Conservation (phyloP, 2,329 filamentous ascomycete species). For the Lachnellula hyalina region DNA sequence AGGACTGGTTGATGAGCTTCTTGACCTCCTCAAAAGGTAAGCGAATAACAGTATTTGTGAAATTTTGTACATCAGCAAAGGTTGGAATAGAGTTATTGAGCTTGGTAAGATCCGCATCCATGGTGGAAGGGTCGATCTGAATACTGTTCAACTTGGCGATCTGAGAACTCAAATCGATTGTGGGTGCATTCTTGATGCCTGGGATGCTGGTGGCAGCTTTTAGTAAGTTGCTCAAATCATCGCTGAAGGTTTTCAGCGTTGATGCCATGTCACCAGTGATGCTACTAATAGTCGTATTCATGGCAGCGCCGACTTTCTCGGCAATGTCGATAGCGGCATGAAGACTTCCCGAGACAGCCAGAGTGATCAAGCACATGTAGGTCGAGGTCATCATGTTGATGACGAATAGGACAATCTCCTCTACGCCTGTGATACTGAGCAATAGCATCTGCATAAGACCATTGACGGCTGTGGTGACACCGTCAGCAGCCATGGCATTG, state of each 20-base stretch:
- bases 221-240: slow-evolving; percentile 51
- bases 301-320: slow-evolving; percentile 52
- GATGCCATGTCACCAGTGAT: slow-evolving; percentile 41
- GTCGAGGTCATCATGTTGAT: slow-evolving; percentile 89
- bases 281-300: slow-evolving; percentile 49
- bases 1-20: slow-evolving; percentile 61
- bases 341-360: slow-evolving; percentile 74
- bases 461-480: slow-evolving; percentile 74
- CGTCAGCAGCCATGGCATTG: slow-evolving; percentile 75
- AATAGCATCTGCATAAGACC: slow-evolving; percentile 75
- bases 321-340: slow-evolving; percentile 61
- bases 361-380: slow-evolving; percentile 82
- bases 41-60: slow-evolving; percentile 68
- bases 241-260: slow-evolving; percentile 51
- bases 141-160: slow-evolving; percentile 65
- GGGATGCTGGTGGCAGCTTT: slow-evolving; percentile 46
- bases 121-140: slow-evolving; percentile 58
- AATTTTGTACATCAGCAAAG: slow-evolving; percentile 77
- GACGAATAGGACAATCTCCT: slow-evolving; percentile 84
- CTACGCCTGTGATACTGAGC: slow-evolving; percentile 74
- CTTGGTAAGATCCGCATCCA: slow-evolving; percentile 63
- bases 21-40: slow-evolving; percentile 80
- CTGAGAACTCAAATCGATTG: slow-evolving; percentile 59
- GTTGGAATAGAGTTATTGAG: slow-evolving; percentile 76
- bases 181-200: slow-evolving; percentile 39